Evolutionary conservation across 768 basidiomycete genomes (phyloP), one percentile per base, ranked within the genome.

Genomic region (Omphalotus guepiniiformis): DNA sequence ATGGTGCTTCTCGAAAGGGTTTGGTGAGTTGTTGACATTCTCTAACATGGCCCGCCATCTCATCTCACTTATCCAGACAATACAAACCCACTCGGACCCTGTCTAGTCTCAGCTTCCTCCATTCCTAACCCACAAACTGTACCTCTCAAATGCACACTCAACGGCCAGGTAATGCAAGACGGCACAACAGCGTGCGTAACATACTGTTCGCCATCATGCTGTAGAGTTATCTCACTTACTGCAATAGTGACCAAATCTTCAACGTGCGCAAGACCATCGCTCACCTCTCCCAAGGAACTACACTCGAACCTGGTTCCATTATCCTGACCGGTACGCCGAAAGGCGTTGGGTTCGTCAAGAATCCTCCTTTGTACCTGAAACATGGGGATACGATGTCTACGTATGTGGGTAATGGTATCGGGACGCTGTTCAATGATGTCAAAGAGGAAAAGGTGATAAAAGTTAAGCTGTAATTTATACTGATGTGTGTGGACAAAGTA

Each of bases 161-260:
- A 93, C 58, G 85, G 79, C 6, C 57, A 75, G 38, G 66, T 73
- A 3, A 64, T 90, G 23, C 91, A 94, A 63, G 75, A 90, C 52
- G 88, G 91, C 4, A 85, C 66, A 30, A 88, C 88, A n/a, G 72
- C 80, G 88, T 89, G 63, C 44, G 83, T 69, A 12, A 27, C 19
- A 36, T 28, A 22, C 27, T 29, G 27, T 44, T 16, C 25, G 1
- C 16, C n/a, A n/a, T n/a, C n/a, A n/a, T n/a, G n/a, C n/a, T n/a
- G n/a, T n/a, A n/a, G n/a, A n/a, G n/a, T n/a, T 42, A 47, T 50
- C 15, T 22, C 39, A 16, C 38, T 18, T 35, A 6, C 58, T n/a
- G n/a, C n/a, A n/a, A n/a, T n/a, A 93, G 90, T 41, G 78, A 86
- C 52, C 85, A 91, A 58, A 85, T 94, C 47, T 94, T 93, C 71